Conservation (phyloP, 208 protist species). For the Angomonas deanei region DNA sequence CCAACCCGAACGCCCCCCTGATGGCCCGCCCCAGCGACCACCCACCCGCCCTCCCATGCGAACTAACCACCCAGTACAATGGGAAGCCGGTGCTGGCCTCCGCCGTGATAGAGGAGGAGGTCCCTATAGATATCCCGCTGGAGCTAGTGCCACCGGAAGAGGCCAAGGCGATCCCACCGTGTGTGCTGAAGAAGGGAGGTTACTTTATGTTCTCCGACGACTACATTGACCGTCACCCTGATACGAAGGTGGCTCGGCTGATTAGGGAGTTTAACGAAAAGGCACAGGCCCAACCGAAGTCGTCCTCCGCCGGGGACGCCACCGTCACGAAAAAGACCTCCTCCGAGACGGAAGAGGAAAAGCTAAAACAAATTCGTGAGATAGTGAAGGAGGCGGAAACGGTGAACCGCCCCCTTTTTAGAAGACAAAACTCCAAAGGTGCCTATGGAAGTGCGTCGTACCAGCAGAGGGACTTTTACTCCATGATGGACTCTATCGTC, state of each 20-base stretch:
- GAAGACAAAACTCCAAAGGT: not conserved
- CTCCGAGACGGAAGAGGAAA: conserved; percentile 9
- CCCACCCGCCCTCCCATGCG: not conserved
- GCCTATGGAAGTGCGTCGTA: not conserved
- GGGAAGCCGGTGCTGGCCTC: not conserved
- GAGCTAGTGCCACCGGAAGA: conserved; percentile 5
- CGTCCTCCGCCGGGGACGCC: not conserved
- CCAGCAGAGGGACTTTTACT: conserved; percentile 4
- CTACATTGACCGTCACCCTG: conserved; percentile 17
- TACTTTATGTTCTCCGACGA: conserved; percentile 24
- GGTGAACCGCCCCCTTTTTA: not conserved
- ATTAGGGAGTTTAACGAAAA: conserved; percentile 14
- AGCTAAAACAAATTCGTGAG: not conserved
- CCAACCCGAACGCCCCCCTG: not conserved
- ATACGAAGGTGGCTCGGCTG: conserved; percentile 12
- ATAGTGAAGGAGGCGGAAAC: conserved; percentile 3
- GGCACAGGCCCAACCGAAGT: not conserved
- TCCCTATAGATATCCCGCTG: not conserved
- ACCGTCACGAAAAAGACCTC: not conserved
- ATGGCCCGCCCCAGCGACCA: not conserved
- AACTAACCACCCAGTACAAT: conserved; percentile 6
- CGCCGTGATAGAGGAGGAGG: not conserved
- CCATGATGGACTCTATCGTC: not conserved
- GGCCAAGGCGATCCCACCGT: not conserved
- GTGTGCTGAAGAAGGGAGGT: conserved; percentile 17